A percentile compares a stretch with the other conserved stretches of the same genome.
phyloP scores from a whole-genome alignment of 805 yeast genomes.

The Ogataea pilisensis region DNA sequence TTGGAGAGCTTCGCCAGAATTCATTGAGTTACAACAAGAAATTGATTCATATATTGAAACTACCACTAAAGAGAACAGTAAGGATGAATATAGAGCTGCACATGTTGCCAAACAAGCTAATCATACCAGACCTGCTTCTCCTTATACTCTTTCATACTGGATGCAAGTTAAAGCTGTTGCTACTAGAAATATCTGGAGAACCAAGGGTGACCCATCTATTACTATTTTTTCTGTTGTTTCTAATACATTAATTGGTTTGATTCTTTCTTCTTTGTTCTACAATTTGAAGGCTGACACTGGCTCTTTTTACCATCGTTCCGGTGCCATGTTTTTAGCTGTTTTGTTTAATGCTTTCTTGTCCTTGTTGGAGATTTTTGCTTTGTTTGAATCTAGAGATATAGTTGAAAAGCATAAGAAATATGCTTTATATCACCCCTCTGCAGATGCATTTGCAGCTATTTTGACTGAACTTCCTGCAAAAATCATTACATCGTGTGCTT shows the following conservation, averaged over 20 bases:
- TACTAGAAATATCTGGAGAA: conserved; percentile 45
- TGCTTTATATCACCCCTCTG: conserved; percentile 54
- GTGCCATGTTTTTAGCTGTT: conserved; percentile 61
- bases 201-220: conserved; percentile 46
- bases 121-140: conserved; percentile 40
- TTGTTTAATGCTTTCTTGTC: conserved; percentile 59
- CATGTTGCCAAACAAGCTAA: conserved; percentile 51
- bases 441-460: conserved; percentile 53
- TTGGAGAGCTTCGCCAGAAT: conserved; percentile 34
- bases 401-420: conserved; percentile 54
- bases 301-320: conserved; percentile 50
- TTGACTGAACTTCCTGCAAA: conserved; percentile 49
- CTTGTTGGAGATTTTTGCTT: conserved; percentile 49
- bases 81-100: conserved; percentile 27
- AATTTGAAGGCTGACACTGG: conserved; percentile 37
- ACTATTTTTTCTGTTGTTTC: conserved; percentile 39
- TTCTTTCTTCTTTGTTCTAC: conserved; percentile 53
- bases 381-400: conserved; percentile 50
- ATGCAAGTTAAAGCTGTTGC: conserved; percentile 48
- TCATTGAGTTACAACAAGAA: conserved; percentile 26
- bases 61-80: conserved; percentile 8
- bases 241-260: conserved; percentile 47
- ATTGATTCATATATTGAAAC: conserved; percentile 31
- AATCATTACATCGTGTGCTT: conserved; percentile 37
- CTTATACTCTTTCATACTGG: conserved; percentile 46